Evolutionary conservation across 2,329 filamentous ascomycete genomes (phyloP).

Genomic region (Sporothrix variecibatus): DNA sequence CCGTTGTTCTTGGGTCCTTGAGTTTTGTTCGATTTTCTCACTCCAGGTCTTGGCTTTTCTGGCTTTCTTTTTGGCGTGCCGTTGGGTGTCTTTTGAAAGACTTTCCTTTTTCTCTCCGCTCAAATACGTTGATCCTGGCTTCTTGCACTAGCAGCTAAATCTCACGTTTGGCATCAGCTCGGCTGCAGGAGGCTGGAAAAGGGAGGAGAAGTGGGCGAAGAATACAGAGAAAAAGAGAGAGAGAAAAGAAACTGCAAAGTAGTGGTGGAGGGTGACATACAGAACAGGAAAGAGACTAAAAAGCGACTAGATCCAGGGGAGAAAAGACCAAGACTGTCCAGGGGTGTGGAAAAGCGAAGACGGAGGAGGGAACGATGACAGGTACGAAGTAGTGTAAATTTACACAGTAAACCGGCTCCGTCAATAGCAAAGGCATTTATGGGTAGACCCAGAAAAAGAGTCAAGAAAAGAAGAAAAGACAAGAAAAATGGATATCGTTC

Average conservation of each 20-base stretch:
- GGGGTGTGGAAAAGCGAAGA: neutral
- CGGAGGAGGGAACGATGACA: neutral
- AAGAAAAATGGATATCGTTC: neutral
- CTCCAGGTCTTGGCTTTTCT: neutral
- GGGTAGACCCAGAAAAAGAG: neutral
- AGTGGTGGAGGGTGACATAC: neutral
- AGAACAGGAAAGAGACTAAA: neutral
- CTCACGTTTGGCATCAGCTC: constrained; percentile 10
- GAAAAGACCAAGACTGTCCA: neutral
- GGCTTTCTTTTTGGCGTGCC: neutral
- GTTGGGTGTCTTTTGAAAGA: neutral
- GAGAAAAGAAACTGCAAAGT: neutral
- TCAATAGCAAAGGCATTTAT: neutral
- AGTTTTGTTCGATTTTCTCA: neutral
- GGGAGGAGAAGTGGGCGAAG: neutral
- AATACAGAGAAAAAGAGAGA: neutral
- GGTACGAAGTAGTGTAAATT: neutral
- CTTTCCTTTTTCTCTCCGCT: neutral
- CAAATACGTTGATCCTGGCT: neutral
- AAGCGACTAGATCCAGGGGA: neutral
- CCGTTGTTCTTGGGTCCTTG: neutral
- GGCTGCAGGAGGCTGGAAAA: constrained; percentile 13
- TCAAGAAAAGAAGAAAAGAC: neutral
- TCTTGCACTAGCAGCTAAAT: neutral
- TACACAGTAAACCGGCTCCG: neutral